phyloP scores from a whole-genome alignment of 2,329 filamentous ascomycete species.

The Xylaria arbuscula region DNA sequence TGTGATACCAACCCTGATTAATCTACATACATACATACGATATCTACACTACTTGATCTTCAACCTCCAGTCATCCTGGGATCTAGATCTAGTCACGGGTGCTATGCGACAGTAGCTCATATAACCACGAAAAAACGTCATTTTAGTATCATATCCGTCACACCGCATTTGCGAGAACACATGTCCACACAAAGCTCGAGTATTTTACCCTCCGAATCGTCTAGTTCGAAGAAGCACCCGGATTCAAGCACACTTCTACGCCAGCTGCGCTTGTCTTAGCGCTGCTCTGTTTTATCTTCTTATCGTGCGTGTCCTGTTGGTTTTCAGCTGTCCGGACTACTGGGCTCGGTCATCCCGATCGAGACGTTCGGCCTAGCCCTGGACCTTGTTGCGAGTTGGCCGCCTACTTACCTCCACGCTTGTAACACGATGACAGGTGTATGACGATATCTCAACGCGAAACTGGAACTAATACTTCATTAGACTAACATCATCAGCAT shows the following conservation, averaged over 20 bases:
- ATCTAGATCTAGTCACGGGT: neutral
- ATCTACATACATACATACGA: neutral
- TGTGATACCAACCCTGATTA: conserved; percentile 14
- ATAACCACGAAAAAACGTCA: conserved; percentile 6
- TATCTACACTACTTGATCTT: neutral
- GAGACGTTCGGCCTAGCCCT: neutral
- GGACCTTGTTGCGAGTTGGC: no score
- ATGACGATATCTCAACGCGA: no score
- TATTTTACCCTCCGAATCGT: neutral
- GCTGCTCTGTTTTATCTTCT: neutral
- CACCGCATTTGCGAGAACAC: conserved; percentile 12
- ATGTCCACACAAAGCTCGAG: neutral
- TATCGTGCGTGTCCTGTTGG: conserved; percentile 15
- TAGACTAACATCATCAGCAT: no score
- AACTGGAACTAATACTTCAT: no score
- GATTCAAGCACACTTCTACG: neutral
- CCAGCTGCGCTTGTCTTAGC: neutral
- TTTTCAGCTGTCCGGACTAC: neutral
- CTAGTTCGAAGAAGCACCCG: neutral
- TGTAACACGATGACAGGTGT: no score
- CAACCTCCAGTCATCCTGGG: no score
- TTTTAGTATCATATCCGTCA: conserved; percentile 18
- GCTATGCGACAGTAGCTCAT: neutral
- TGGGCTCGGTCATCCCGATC: conserved; percentile 23
- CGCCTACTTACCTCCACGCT: no score